phyloP scores from a whole-genome alignment of 345 rosid genomes.

The Hypericum androsaemum region DNA sequence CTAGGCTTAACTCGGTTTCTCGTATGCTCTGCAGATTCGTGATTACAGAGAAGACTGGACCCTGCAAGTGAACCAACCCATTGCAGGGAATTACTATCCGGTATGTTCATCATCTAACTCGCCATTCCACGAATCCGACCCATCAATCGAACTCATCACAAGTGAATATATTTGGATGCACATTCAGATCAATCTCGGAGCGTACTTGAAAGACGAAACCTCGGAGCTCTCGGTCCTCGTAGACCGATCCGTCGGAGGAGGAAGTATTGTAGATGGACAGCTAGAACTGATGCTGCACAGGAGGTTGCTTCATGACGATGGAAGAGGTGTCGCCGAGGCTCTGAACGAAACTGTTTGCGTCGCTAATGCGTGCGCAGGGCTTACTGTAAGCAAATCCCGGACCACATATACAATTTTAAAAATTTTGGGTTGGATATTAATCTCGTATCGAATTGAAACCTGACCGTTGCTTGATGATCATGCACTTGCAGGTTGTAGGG shows the following conservation, averaged over 20 bases:
- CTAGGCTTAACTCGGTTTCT: too few relatives aligned
- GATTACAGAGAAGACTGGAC: too few relatives aligned
- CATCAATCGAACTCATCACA: too few relatives aligned
- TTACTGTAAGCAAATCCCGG: constrained; percentile 60
- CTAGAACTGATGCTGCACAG: constrained; percentile 95
- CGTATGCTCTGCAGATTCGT: too few relatives aligned
- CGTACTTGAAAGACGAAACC: constrained; percentile 56
- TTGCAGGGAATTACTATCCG: too few relatives aligned
- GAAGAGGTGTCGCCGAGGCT: constrained; percentile 78
- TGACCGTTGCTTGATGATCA: neutral
- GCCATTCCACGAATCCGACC: too few relatives aligned
- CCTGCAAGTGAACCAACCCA: too few relatives aligned
- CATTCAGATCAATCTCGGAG: constrained; percentile 92
- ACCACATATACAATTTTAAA: too few relatives aligned
- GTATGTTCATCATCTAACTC: too few relatives aligned
- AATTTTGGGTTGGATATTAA: too few relatives aligned
- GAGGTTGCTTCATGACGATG: constrained; percentile 88
- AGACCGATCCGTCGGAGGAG: constrained; percentile 86
- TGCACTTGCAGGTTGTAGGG: constrained; percentile 1
- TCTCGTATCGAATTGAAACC: too few relatives aligned
- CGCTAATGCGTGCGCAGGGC: constrained; percentile 52
- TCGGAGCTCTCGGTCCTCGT: constrained; percentile 85
- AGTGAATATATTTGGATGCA: too few relatives aligned
- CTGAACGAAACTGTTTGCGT: constrained; percentile 83
- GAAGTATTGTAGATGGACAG: constrained; percentile 87